Conservation (phyloP, 805 yeast genomes). For the Candida sanyiensis region DNA sequence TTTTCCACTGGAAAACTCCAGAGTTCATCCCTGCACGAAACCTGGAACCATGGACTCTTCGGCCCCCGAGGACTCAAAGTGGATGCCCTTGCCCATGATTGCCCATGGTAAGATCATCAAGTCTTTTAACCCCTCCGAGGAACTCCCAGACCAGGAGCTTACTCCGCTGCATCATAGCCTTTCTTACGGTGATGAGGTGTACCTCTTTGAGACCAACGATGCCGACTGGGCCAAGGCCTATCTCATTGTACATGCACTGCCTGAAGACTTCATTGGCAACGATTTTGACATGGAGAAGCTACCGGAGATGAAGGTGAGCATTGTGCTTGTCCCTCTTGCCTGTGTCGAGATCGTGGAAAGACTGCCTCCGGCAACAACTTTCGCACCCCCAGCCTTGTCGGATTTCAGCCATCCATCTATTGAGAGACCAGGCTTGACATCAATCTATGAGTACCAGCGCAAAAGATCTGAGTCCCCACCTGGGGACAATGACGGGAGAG, state of each 20-base stretch:
- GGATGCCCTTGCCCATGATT: constrained; percentile 46
- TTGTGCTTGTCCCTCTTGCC: constrained; percentile 58
- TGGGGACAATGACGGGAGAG: constrained; percentile 27
- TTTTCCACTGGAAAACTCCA: no score
- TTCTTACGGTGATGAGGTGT: constrained; percentile 75
- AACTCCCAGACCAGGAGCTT: constrained; percentile 29
- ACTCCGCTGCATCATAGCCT: constrained; percentile 43
- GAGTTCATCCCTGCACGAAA: no score
- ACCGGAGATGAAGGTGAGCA: constrained; percentile 47
- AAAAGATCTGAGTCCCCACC: not conserved
- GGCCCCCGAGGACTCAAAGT: constrained; percentile 23
- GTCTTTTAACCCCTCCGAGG: constrained; percentile 42
- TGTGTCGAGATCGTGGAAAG: constrained; percentile 43
- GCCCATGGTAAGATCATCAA: constrained; percentile 39
- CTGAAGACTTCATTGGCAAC: constrained; percentile 61
- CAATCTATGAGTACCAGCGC: constrained; percentile 1
- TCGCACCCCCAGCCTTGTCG: constrained; percentile 26
- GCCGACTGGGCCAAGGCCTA: constrained; percentile 80
- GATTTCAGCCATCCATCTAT: constrained; percentile 22
- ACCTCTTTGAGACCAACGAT: constrained; percentile 57
- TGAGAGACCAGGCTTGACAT: not conserved
- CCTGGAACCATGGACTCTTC: no score
- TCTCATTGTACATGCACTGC: constrained; percentile 59
- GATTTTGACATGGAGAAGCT: constrained; percentile 52
- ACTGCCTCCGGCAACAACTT: constrained; percentile 34